Conservation (phyloP, 371 early-diverging fungal species). For the Actinomortierella ambigua region DNA sequence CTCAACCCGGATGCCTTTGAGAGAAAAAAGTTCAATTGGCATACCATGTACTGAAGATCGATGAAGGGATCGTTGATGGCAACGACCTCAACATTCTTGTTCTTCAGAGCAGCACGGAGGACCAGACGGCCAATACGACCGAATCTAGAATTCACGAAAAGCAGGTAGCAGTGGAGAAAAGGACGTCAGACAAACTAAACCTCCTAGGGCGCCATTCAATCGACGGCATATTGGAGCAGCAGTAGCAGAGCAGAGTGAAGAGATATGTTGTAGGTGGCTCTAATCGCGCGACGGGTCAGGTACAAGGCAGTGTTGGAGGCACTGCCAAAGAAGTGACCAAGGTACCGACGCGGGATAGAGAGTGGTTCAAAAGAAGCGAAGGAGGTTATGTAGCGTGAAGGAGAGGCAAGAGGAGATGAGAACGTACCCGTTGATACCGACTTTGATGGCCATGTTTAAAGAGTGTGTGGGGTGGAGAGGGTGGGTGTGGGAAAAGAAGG, state of each 20-base stretch:
- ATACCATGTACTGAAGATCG: slow-evolving; percentile 92
- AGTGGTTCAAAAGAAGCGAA: not conserved
- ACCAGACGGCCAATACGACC: slow-evolving; percentile 99
- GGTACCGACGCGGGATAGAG: not conserved
- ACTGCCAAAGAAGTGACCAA: not conserved
- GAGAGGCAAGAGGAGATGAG: slow-evolving; percentile 1
- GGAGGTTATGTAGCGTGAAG: slow-evolving; percentile 9
- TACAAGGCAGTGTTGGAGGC: not conserved
- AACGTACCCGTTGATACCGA: slow-evolving; percentile 96
- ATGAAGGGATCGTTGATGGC: slow-evolving; percentile 99
- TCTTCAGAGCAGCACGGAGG: slow-evolving; percentile 85
- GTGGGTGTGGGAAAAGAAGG: not conserved
- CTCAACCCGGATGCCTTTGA: not conserved
- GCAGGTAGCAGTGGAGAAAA: not conserved
- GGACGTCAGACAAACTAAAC: too few relatives aligned
- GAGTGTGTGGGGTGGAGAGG: slow-evolving; percentile 2
- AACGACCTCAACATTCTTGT: slow-evolving; percentile 84
- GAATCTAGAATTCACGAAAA: slow-evolving; percentile 65
- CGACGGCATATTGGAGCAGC: too few relatives aligned
- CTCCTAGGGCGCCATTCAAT: too few relatives aligned
- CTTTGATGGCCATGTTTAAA: slow-evolving; percentile 62
- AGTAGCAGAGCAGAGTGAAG: too few relatives aligned
- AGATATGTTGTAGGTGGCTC: too few relatives aligned
- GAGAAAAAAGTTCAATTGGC: not conserved
- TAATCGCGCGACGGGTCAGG: not conserved